phyloP scores from a whole-genome alignment of 1,284 basidiomycete genomes.

The Vanrija humicola region DNA sequence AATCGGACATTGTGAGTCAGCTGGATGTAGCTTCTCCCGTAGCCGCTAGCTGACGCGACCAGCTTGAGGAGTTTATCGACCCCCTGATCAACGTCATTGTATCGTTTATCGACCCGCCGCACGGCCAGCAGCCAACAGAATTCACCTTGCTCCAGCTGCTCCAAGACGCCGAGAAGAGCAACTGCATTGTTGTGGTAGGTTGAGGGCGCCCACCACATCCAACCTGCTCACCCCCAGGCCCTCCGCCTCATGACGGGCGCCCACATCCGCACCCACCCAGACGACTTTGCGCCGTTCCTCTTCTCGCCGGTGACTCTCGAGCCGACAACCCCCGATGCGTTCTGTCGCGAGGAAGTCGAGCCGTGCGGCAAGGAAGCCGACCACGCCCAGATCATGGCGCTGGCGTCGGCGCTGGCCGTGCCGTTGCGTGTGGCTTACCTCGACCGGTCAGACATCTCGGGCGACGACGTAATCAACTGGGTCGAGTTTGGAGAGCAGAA shows the following conservation, averaged over 20 bases:
- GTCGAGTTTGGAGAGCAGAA: conserved; percentile 59
- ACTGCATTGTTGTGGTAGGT: conserved; percentile 44
- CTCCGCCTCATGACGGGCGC: conserved; percentile 77
- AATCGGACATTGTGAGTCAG: conserved; percentile 57
- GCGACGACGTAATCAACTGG: conserved; percentile 52
- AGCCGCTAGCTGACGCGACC: conserved; percentile 2
- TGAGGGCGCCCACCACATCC: conserved; percentile 56
- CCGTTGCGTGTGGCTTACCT: conserved; percentile 76
- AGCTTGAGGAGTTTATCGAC: conserved; percentile 44
- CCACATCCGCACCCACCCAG: conserved; percentile 65
- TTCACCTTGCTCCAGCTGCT: conserved; percentile 37
- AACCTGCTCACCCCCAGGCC: conserved; percentile 21
- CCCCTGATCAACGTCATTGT: conserved; percentile 35
- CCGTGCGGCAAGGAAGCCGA: conserved; percentile 82
- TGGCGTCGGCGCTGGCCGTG: conserved; percentile 64
- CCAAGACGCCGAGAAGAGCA: conserved; percentile 43
- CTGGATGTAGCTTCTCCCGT: not conserved
- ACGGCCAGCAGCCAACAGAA: conserved; percentile 46
- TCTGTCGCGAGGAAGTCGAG: conserved; percentile 74
- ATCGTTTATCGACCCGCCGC: conserved; percentile 25
- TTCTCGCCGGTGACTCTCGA: conserved; percentile 67
- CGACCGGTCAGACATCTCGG: conserved; percentile 55
- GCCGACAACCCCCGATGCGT: conserved; percentile 59
- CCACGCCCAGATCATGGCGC: conserved; percentile 75
- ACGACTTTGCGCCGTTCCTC: conserved; percentile 67